These are phyloP conservation scores for Gynochthodes officinalis DNA, from an alignment of 257 asterid genomes.

Conservation along the genomic window DNA sequence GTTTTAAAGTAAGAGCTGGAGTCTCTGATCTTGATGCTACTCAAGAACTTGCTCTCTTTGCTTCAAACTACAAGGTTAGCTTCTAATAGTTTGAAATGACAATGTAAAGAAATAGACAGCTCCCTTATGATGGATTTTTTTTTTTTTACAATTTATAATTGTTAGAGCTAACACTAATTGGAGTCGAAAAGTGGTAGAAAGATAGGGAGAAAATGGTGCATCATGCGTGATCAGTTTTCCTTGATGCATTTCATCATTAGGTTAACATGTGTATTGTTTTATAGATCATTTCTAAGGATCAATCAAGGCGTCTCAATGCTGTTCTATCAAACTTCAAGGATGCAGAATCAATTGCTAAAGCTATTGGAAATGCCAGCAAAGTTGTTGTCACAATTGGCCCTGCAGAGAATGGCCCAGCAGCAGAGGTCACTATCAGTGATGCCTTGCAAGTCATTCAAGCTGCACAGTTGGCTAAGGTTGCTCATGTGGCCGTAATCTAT, in stretches of 20 bases:
- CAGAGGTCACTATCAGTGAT: conserved; percentile 56
- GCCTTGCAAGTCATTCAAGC: conserved; percentile 82
- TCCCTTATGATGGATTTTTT: neutral
- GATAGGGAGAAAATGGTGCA: neutral
- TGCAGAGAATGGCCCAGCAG: conserved; percentile 62
- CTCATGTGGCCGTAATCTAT: conserved; percentile 76
- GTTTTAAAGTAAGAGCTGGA: conserved; percentile 92
- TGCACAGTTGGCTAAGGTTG: conserved; percentile 77
- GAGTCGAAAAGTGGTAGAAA: neutral
- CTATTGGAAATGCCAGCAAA: conserved; percentile 91
- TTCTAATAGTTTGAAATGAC: neutral
- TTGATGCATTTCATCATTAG: neutral
- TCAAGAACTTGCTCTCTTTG: conserved; percentile 86
- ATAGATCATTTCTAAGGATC: conserved; percentile 74
- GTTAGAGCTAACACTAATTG: neutral
- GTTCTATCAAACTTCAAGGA: conserved; percentile 67
- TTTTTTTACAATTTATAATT: neutral
- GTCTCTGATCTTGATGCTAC: conserved; percentile 84
- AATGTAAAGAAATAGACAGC: neutral
- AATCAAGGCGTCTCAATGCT: conserved; percentile 69
- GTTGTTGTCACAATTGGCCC: conserved; percentile 83
- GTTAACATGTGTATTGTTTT: conserved; percentile 1
- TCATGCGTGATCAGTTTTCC: neutral
- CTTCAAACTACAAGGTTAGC: conserved; percentile 66
- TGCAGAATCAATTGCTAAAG: conserved; percentile 80